Conservation (phyloP, 768 basidiomycete genomes). For the Rhodotorula diobovata region DNA sequence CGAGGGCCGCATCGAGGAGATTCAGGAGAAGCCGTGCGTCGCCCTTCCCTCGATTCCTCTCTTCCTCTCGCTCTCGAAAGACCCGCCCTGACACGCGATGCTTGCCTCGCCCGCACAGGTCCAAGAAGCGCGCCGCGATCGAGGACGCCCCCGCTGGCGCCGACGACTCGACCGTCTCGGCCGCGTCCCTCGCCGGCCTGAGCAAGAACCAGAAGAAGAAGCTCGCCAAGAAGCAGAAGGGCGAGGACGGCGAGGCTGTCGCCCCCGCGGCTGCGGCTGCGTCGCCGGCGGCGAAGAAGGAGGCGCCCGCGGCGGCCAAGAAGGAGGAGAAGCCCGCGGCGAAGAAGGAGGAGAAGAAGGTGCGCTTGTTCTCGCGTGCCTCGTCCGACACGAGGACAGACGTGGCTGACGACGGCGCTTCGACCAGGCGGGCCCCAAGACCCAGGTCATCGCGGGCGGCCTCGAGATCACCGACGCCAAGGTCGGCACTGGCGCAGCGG, state of each 20-base stretch:
- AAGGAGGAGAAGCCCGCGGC: constrained; percentile 43
- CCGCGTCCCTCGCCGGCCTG: constrained; percentile 33
- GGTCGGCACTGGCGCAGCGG: constrained; percentile 73
- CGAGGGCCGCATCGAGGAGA: constrained; percentile 37
- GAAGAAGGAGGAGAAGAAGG: constrained; percentile 49
- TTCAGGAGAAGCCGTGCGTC: constrained; percentile 27
- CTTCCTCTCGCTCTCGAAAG: not conserved
- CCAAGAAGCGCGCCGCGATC: constrained; percentile 38
- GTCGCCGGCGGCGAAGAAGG: constrained; percentile 28
- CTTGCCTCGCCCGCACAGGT: not conserved
- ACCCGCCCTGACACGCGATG: not conserved
- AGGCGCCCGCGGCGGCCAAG: constrained; percentile 41
- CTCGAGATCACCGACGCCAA: constrained; percentile 72
- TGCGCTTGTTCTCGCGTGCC: not conserved
- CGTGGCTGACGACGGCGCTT: not conserved
- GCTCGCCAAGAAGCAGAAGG: constrained; percentile 48
- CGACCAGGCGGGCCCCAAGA: constrained; percentile 14
- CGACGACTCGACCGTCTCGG: constrained; percentile 29
- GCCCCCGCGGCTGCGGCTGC: constrained; percentile 23
- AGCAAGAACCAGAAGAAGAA: constrained; percentile 50
- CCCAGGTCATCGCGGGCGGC: constrained; percentile 59
- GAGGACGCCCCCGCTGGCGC: constrained; percentile 24
- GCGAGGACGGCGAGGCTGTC: constrained; percentile 38
- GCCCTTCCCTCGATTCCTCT: not conserved
- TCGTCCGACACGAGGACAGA: not conserved